Conservation (phyloP, 176 grass and related monocot genomes). For the Musa beccarii region DNA sequence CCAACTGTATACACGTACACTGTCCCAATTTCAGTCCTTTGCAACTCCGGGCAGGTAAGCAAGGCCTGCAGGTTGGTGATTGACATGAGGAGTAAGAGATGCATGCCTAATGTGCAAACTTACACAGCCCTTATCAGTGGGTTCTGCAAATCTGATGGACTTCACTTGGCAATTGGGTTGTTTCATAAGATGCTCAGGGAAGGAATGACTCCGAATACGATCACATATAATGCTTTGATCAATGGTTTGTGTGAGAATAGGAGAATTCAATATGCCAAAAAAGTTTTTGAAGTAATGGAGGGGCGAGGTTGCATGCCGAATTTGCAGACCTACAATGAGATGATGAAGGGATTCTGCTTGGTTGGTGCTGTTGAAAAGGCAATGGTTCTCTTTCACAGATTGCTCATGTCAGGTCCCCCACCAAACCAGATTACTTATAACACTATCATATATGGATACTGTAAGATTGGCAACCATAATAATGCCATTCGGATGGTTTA, state of each 20-base stretch:
- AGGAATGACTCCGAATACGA: slow-evolving; percentile 29
- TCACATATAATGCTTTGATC: slow-evolving; percentile 46
- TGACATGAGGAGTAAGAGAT: slow-evolving; percentile 32
- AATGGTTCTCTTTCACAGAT: slow-evolving; percentile 31
- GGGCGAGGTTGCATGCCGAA: slow-evolving; percentile 26
- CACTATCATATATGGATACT: slow-evolving; percentile 48
- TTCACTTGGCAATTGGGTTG: slow-evolving; percentile 44
- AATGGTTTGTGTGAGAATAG: slow-evolving; percentile 34
- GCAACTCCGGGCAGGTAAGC: slow-evolving; percentile 16
- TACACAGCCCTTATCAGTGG: slow-evolving; percentile 44
- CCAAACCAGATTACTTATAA: slow-evolving; percentile 49
- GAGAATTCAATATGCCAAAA: slow-evolving; percentile 24
- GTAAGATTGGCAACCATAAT: slow-evolving; percentile 32
- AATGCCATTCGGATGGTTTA: slow-evolving; percentile 51
- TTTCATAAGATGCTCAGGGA: slow-evolving; percentile 53
- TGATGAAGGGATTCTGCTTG: slow-evolving; percentile 47
- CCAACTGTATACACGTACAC: slow-evolving; percentile 29
- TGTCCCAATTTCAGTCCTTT: slow-evolving; percentile 29
- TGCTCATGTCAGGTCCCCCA: slow-evolving; percentile 32
- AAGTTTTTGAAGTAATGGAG: slow-evolving; percentile 44
- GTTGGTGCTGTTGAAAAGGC: slow-evolving; percentile 40
- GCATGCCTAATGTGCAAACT: slow-evolving; percentile 36
- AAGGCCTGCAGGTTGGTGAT: slow-evolving; percentile 43
- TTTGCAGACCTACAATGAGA: slow-evolving; percentile 36
- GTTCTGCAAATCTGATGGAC: slow-evolving; percentile 26